Conservation (phyloP, 306 rosid species). For the Quercus aquifolioides region DNA sequence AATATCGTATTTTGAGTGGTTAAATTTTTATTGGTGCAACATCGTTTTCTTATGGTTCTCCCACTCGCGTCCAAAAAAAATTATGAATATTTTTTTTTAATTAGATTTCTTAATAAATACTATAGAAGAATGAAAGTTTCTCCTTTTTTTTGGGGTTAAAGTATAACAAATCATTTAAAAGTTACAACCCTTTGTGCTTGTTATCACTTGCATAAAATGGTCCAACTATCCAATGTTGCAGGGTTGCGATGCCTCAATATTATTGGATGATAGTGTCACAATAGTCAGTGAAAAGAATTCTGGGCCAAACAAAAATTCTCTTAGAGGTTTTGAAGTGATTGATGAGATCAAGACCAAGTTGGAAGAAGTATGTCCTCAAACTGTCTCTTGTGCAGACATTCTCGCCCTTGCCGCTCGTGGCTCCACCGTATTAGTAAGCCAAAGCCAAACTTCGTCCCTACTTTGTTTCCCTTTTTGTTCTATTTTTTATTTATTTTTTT, state of each 20-base stretch:
- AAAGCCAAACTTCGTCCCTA: constrained; percentile 82
- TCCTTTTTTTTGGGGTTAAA: not conserved
- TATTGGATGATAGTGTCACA: constrained; percentile 45
- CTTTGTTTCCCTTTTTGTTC: constrained; percentile 76
- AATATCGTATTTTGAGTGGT: not conserved
- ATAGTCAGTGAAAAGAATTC: too few species aligned
- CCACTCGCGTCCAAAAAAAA: too few species aligned
- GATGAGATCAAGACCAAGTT: too few species aligned
- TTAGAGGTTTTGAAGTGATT: too few species aligned
- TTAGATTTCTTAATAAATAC: not conserved
- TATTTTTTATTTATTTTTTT: constrained; percentile 64
- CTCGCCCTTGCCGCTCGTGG: not conserved
- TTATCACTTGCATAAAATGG: not conserved
- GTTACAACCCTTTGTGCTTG: not conserved
- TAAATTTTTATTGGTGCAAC: too few species aligned
- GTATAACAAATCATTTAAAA: not conserved
- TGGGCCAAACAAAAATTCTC: too few species aligned
- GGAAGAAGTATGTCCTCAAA: too few species aligned
- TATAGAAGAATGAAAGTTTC: not conserved
- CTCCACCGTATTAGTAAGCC: constrained; percentile 47
- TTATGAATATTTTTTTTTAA: too few species aligned
- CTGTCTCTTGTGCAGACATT: too few species aligned
- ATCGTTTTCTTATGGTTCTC: constrained; percentile 62
- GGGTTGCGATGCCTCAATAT: constrained; percentile 83
- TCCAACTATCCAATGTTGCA: constrained; percentile 8